phyloP scores from a whole-genome alignment of 768 basidiomycete genomes.

The Auricularia auricula-judae region DNA sequence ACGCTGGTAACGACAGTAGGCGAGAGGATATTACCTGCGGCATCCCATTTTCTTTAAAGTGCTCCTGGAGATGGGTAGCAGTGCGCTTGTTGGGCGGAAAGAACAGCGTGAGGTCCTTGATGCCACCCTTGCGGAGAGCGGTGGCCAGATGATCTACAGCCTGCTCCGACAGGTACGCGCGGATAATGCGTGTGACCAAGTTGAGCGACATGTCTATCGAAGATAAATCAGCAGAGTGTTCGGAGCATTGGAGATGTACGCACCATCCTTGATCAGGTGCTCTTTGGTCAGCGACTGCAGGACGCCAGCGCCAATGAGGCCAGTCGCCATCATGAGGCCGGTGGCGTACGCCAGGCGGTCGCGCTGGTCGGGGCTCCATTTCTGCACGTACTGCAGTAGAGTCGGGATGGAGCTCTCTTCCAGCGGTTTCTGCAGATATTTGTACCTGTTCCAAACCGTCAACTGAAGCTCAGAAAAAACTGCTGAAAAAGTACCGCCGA shows the following conservation, averaged over 20 bases:
- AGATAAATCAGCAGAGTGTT: slow-evolving; percentile 1
- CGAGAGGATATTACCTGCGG: slow-evolving; percentile 24
- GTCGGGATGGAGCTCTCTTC: slow-evolving; percentile 75
- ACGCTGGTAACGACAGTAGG: too few relatives aligned
- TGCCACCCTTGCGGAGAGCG: slow-evolving; percentile 71
- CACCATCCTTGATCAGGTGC: slow-evolving; percentile 78
- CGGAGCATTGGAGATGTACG: slow-evolving; percentile 29
- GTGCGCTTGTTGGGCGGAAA: slow-evolving; percentile 80
- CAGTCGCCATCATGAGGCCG: slow-evolving; percentile 76
- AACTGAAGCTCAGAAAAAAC: not conserved
- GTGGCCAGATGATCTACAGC: slow-evolving; percentile 82
- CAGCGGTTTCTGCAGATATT: slow-evolving; percentile 96
- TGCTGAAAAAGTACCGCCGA: slow-evolving; percentile 50
- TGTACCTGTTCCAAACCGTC: slow-evolving; percentile 53
- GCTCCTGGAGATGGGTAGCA: slow-evolving; percentile 62
- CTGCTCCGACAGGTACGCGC: slow-evolving; percentile 69
- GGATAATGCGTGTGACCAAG: slow-evolving; percentile 70
- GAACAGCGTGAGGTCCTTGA: slow-evolving; percentile 78
- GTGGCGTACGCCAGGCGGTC: slow-evolving; percentile 76
- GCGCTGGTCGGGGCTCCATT: slow-evolving; percentile 66
- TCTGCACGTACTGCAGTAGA: slow-evolving; percentile 80
- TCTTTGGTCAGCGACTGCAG: slow-evolving; percentile 82
- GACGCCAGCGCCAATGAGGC: slow-evolving; percentile 66
- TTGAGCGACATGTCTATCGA: slow-evolving; percentile 60
- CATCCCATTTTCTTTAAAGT: slow-evolving; percentile 75